Evolutionary conservation across 352 stramenopile genomes (phyloP), one percentile per base, ranked within the genome.

Genomic region (Globisporangium polare): DNA sequence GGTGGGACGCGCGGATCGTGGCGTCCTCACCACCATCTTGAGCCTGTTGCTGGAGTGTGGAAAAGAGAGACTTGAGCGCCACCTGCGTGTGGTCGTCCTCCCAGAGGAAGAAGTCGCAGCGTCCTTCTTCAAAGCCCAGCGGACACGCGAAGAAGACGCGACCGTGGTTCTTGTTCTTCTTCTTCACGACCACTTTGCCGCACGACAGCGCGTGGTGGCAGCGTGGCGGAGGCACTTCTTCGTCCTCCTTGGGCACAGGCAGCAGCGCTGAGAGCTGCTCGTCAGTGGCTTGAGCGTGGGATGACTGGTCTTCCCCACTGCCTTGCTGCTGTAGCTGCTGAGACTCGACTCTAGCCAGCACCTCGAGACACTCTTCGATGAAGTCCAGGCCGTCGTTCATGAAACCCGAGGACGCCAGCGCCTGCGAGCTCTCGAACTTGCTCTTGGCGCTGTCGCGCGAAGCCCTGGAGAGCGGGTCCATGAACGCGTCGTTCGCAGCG

Each of bases 101-200:
- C 86, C 86, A 95, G 0, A 93, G 63, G 55, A 93, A 95, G 49
- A 86, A 95, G 43, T 95, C 78, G 60, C 86, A 95, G 4, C 83
- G 81, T 3, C 83, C 84, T 82, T 95, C 86, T 51, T 91, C 78
- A 45, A 86, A 76, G 6, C 75, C 73, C 18, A 91, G 66, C 18
- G 82, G 68, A 59, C 86, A 95, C 3, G 80, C 64, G 56, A 90
- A 95, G 60, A 95, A 95, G 3, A 63, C 66, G 3, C 81, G 75
- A 0, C 78, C 80, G 57, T 88, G 75, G 56, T 95, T 95, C 51
- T 88, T 89, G 69, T 86, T 92, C 58, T 90, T 90, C 70, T 94
- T 94, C 66, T 92, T 92, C 7, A 94, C 86, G 15, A 83, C 71
- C 43, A 91, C 68, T 37, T 62, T 77, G n/a, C 78, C 73, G 35